Conservation (phyloP, 2,329 filamentous ascomycete species). For the Diaporthe australafricana region DNA sequence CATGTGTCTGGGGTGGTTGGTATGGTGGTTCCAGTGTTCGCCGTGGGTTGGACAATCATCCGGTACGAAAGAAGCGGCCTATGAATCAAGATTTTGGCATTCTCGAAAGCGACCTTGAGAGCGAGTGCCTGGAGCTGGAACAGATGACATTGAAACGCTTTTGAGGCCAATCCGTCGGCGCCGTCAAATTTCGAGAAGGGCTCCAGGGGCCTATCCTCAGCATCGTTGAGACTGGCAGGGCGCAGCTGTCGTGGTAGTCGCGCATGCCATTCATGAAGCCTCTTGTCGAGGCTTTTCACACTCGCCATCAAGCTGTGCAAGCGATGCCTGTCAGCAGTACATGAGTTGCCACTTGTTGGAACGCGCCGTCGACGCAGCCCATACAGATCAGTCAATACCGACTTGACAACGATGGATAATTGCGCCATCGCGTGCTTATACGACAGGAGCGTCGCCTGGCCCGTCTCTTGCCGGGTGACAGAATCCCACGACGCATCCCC, state of each 20-base stretch:
- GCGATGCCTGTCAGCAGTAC: background rate
- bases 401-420: background rate
- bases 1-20: background rate
- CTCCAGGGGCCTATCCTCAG: no score
- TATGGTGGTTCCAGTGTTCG: background rate
- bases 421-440: background rate
- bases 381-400: background rate
- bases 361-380: background rate
- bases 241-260: background rate
- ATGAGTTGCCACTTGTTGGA: background rate
- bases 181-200: no score
- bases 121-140: background rate
- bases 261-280: background rate
- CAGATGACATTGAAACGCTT: background rate
- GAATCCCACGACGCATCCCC: background rate
- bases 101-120: background rate
- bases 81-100: background rate
- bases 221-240: background rate
- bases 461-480: background rate
- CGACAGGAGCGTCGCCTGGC: background rate
- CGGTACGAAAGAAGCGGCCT: background rate
- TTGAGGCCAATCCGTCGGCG: rapidly evolving
- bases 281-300: background rate
- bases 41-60: background rate
- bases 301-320: background rate